phyloP scores from a whole-genome alignment of 1,139 yeast genomes.

The Debaryomyces subglobosus region DNA sequence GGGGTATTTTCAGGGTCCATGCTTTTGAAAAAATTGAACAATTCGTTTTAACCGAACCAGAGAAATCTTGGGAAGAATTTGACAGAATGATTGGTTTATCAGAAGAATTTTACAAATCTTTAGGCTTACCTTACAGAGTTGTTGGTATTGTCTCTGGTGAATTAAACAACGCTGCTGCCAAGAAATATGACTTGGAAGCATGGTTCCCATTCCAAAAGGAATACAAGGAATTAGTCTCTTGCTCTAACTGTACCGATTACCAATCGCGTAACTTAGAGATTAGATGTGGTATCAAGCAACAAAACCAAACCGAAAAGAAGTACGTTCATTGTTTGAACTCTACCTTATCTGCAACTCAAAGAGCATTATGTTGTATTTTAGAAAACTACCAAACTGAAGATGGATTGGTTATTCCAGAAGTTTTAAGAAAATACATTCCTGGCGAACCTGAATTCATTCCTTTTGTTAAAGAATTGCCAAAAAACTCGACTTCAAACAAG shows the following conservation, averaged over 20 bases:
- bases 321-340: slow-evolving; percentile 98
- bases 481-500: slow-evolving; percentile 87
- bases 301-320: slow-evolving; percentile 94
- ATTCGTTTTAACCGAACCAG: slow-evolving; percentile 94
- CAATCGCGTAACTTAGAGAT: slow-evolving; percentile 98
- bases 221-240: slow-evolving; percentile 96
- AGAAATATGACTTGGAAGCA: slow-evolving; percentile 97
- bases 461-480: slow-evolving; percentile 86
- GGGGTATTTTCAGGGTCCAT: slow-evolving; percentile 99
- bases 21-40: slow-evolving; percentile 98
- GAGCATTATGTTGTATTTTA: slow-evolving; percentile 94
- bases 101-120: slow-evolving; percentile 91
- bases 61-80: slow-evolving; percentile 96
- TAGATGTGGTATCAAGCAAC: slow-evolving; percentile 97
- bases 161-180: slow-evolving; percentile 98
- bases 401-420: slow-evolving; percentile 92
- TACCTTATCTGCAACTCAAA: slow-evolving; percentile 95
- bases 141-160: slow-evolving; percentile 99
- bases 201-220: slow-evolving; percentile 99
- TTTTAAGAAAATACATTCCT: slow-evolving; percentile 91
- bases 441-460: slow-evolving; percentile 98
- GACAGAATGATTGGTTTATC: slow-evolving; percentile 90
- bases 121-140: slow-evolving; percentile 93
- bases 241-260: slow-evolving; percentile 99
- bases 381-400: slow-evolving; percentile 98